Evolutionary conservation across 1,139 yeast genomes (phyloP), one percentile per base, ranked within the genome.

Genomic region (Schwanniomyces etchellsii): DNA sequence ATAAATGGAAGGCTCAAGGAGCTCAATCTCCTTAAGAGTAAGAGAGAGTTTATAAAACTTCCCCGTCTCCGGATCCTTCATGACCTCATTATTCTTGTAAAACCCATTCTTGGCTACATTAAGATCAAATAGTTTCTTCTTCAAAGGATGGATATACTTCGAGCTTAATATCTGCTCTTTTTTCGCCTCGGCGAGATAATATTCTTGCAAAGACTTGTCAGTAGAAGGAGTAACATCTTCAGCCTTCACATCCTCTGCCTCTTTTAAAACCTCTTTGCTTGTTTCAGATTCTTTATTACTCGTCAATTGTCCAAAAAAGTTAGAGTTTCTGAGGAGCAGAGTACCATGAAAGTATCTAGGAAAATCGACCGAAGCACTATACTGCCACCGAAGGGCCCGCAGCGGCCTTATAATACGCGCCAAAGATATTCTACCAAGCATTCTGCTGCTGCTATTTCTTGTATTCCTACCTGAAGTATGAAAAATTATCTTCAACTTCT

Each of bases 1-100:
- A 56, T 77, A 86, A 17, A 89, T 73, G 11, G 93, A 77, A 18
- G 97, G 97, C 56, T 86, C 96, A 41, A 89, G 67, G 2, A 77
- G 72, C 30, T 80, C 83, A 38, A 85, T 75, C 55, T 88, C 95
- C 36, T 74, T 70, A 28, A 61, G 60, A 5, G 77, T 64, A 36
- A 88, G 68, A 24, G 63, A 57, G 40, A 89, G 61, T 44, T 69
- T 70, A 57, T 78, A 84, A 27, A 50, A 42, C 36, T 67, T 67
- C 22, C 75, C 75, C 6, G 51, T 48, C 30, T 56, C 55, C 16
- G 60, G 59, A 35, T 78, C 60, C 16, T 57, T 55, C 10, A 84
- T 65, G 9, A 68, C 47, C 37, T 78, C 74, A 40, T 74, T 63
- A 48, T 80, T 81, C 48, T 78, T 79, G 67, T 72, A 88, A 47